Percentiles rank a stretch among this genome's conserved stretches.
phyloP scores from a whole-genome alignment of 176 grass and related monocot species.

The Rhynchospora tenuis region DNA sequence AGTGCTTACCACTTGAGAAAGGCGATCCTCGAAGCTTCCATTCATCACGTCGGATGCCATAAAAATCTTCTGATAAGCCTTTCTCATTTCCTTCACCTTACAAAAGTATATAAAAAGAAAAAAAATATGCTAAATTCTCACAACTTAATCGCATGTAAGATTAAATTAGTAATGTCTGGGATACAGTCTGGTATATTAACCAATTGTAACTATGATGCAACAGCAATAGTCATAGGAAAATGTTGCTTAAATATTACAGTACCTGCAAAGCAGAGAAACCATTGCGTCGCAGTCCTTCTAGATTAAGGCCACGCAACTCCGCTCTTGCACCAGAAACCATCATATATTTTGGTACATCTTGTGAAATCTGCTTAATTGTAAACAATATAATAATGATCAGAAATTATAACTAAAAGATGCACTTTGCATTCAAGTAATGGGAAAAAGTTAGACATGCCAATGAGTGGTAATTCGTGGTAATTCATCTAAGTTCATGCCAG shows the following conservation, averaged over 20 bases:
- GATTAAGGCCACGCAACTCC: constrained; percentile 77
- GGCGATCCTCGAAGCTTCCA: constrained; percentile 50
- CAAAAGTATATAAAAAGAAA: neutral
- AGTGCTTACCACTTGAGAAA: constrained; percentile 59
- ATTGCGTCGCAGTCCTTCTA: constrained; percentile 74
- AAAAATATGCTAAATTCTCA: neutral
- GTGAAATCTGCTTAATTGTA: constrained; percentile 49
- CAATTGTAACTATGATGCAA: constrained; percentile 11
- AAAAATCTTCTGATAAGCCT: constrained; percentile 82
- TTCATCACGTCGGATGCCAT: constrained; percentile 41
- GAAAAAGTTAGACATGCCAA: neutral
- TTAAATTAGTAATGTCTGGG: neutral
- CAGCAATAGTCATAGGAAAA: neutral
- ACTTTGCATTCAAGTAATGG: neutral
- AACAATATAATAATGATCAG: constrained; percentile 9
- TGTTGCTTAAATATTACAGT: neutral
- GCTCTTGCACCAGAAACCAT: constrained; percentile 82
- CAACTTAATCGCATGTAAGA: neutral
- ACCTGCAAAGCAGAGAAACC: constrained; percentile 67
- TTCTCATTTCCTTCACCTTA: constrained; percentile 62
- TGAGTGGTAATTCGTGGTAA: neutral
- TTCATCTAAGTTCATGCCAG: neutral
- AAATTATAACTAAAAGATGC: neutral
- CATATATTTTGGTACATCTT: constrained; percentile 90
- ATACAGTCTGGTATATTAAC: neutral